A percentile compares a stretch with the other conserved stretches of the same genome.
Evolutionary conservation across 192 early-diverging fungal genomes (phyloP).

Genomic region (Umbelopsis ramanniana): DNA sequence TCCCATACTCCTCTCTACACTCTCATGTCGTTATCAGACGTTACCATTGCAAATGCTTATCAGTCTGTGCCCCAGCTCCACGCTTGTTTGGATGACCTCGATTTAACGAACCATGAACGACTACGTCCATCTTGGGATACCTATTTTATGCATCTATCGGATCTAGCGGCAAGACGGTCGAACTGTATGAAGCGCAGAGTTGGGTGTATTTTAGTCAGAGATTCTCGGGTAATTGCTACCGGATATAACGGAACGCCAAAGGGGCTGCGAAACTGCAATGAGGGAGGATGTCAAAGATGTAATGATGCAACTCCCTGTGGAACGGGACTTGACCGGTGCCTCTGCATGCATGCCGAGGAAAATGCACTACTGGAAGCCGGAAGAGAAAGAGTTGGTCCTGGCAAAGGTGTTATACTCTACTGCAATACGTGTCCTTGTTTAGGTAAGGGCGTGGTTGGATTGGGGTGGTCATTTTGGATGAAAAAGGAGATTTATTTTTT

Average conservation of each 20-base stretch:
- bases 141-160: constrained; percentile 95
- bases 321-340: constrained; percentile 78
- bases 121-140: constrained; percentile 95
- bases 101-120: constrained; percentile 74
- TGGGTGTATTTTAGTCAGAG: constrained; percentile 90
- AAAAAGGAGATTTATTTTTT: background rate
- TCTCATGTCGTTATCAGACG: constrained; percentile 57
- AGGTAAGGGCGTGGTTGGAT: constrained; percentile 38
- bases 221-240: constrained; percentile 89
- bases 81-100: constrained; percentile 48
- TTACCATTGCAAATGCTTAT: constrained; percentile 68
- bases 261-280: constrained; percentile 90
- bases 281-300: constrained; percentile 93
- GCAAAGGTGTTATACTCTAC: constrained; percentile 79
- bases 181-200: constrained; percentile 99
- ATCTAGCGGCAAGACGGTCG: constrained; percentile 85
- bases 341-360: constrained; percentile 99
- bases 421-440: constrained; percentile 93
- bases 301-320: constrained; percentile 87
- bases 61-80: constrained; percentile 40
- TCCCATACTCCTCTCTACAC: constrained; percentile 32
- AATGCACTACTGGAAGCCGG: constrained; percentile 98
- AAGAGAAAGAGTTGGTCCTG: constrained; percentile 72
- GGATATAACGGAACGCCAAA: constrained; percentile 99
- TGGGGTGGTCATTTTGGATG: background rate